Base-by-base conservation (phyloP, 148 eudicot genomes). In the Mesembryanthemum crystallinum region DNA sequence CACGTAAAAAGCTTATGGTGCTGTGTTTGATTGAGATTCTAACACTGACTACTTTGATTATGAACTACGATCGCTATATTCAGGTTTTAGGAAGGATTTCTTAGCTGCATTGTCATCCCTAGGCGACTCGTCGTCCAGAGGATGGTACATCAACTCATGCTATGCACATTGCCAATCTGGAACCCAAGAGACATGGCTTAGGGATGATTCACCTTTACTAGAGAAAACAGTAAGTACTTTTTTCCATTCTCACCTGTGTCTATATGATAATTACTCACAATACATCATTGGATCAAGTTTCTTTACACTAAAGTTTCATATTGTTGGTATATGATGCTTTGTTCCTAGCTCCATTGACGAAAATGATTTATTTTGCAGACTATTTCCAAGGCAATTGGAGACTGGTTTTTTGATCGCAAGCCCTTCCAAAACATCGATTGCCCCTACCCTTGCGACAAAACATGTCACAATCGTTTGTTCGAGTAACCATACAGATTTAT, bases 371-470 rank as follows among this genome's bases (percentile, higher is more conserved):
- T 54, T 18, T 54, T 57, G 45, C 92, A 94, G 98, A 77, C 79
- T 28, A 94, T 94, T 77, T 83, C 92, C 0, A 90, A 90, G 83
- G 98, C 98, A 65, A 93, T 90, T 47, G 98, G 96, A 29, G 92
- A 92, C 68, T 94, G 98, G 98, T 94, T 59, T 66, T 90, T 54
- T 47, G 92, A 92, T 65, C 78, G 93, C 32, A 89, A 76, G 42
- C 32, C 89, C 15, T 94, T 94, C 78, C 93, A 94, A 67, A 84
- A 89, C 87, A 90, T 94, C 2, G 98, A 92, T 79, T 92, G 98
- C 59, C 89, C 98, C 52, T 94, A 92, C 80, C 97, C 98, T 51
- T 92, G 98, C 69, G 91, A 94, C 85, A 90, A 92, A 81, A 87
- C 89, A 23, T 94, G 98, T 64, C 89, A 87, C 77, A 94, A 90